A percentile compares a stretch with the other conserved stretches of the same genome.
These are phyloP conservation scores for Ascochyta rabiei DNA, from an alignment of 2,329 filamentous ascomycete species.

Conservation along the genomic window DNA sequence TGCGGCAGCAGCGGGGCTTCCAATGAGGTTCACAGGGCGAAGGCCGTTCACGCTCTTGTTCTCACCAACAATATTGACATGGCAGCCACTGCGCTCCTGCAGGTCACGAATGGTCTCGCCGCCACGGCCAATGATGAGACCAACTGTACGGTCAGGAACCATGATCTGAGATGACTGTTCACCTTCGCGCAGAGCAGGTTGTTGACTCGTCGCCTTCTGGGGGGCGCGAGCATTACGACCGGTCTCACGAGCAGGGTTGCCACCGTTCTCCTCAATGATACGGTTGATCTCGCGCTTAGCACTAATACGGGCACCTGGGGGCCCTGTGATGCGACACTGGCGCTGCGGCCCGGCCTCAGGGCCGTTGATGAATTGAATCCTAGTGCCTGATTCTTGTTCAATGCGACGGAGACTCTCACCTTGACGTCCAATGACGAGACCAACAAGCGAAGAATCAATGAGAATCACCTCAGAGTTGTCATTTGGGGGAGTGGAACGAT, in stretches of 20 bases:
- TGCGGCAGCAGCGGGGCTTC: slow-evolving; percentile 73
- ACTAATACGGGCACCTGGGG: slow-evolving; percentile 71
- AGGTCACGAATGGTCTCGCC: slow-evolving; percentile 92
- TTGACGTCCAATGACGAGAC: slow-evolving; percentile 87
- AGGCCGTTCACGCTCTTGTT: slow-evolving; percentile 91
- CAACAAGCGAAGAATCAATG: slow-evolving; percentile 85
- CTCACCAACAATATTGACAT: slow-evolving; percentile 93
- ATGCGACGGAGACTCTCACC: slow-evolving; percentile 88
- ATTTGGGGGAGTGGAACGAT: slow-evolving; percentile 65
- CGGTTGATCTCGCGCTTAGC: slow-evolving; percentile 84
- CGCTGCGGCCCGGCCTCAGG: slow-evolving; percentile 75
- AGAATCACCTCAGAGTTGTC: slow-evolving; percentile 82
- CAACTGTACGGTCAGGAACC: slow-evolving; percentile 91
- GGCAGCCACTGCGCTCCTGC: slow-evolving; percentile 89
- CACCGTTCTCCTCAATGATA: slow-evolving; percentile 85
- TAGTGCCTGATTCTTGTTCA: slow-evolving; percentile 79
- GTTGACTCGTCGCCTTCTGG: slow-evolving; percentile 46
- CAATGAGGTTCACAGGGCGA: slow-evolving; percentile 88
- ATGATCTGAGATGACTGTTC: slow-evolving; percentile 91
- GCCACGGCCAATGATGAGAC: slow-evolving; percentile 90
- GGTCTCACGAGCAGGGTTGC: slow-evolving; percentile 52
- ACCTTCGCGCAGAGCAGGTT: slow-evolving; percentile 69
- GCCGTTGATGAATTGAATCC: slow-evolving; percentile 86
- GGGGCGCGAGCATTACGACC: slow-evolving; percentile 49
- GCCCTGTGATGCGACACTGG: slow-evolving; percentile 85